A percentile compares a stretch with the other conserved stretches of the same genome.
Evolutionary conservation across 768 basidiomycete genomes (phyloP).

Genomic region (Pleurotus sapidus): DNA sequence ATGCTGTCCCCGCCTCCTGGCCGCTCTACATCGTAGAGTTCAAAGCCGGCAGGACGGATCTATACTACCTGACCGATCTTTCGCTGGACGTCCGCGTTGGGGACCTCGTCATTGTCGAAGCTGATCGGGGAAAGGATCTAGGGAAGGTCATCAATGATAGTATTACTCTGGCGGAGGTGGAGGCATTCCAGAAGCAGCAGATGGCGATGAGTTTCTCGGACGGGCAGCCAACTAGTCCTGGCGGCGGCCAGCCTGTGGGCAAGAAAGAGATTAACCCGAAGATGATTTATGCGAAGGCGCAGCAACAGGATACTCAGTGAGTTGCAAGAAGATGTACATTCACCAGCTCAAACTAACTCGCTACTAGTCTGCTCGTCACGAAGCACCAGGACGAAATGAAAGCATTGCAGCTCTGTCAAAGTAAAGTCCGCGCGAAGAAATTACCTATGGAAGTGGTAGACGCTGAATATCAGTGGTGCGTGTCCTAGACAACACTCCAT

Average conservation of each 20-base stretch:
- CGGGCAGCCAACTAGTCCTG: constrained; percentile 29
- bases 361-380: constrained; percentile 60
- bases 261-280: constrained; percentile 97
- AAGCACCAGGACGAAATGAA: constrained; percentile 92
- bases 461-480: constrained; percentile 97
- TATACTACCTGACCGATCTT: constrained; percentile 85
- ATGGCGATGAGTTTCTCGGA: constrained; percentile 40
- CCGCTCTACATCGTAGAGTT: constrained; percentile 97
- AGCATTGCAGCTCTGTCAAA: constrained; percentile 87
- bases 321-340: constrained; percentile 14
- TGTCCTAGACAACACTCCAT: constrained; percentile 1
- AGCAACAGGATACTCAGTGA: constrained; percentile 74
- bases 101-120: constrained; percentile 95
- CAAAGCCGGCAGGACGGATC: constrained; percentile 93
- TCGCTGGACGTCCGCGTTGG: constrained; percentile 67
- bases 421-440: constrained; percentile 90
- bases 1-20: constrained; percentile 76
- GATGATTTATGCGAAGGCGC: constrained; percentile 91
- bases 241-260: constrained; percentile 28
- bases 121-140: constrained; percentile 90
- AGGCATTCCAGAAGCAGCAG: constrained; percentile 85
- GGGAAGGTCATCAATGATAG: constrained; percentile 91
- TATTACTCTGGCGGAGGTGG: constrained; percentile 87
- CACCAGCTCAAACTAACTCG: background rate
- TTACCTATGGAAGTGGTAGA: constrained; percentile 98